Base-by-base conservation (phyloP, 2,329 filamentous ascomycete species). In the Fonsecaea pugnacius region DNA sequence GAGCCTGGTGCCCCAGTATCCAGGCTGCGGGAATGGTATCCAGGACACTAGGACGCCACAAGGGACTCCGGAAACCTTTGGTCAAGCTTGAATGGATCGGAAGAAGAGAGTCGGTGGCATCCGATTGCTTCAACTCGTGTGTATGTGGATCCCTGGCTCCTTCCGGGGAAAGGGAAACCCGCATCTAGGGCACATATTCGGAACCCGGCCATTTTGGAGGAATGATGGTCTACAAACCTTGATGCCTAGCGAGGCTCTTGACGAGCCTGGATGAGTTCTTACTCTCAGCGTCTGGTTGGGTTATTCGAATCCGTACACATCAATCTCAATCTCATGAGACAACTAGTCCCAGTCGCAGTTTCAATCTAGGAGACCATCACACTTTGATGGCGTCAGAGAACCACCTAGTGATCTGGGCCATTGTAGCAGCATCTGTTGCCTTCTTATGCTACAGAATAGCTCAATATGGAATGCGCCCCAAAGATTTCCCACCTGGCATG, bases 401-500 rank as follows among this genome's bases (percentile, higher is more conserved):
- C 52, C 21, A 35, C 36, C 3, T 4, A 18, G 14, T 33, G 27
- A 27, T 55, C 27, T 51, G 46, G 46, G 46, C 46, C 18, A 4
- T 51, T 5, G 18, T 51, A 24, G 46, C 18, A 21, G 16, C 46
- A 27, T 27, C 52, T 38, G 27, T 38, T 35, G 30, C 2, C 52
- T 6, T 55, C 21, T 7, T 55, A 33, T 35, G 30, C 18, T 55
- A 55, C 27, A 55, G 9, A 38, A 33, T 55, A 4, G 12, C 52
- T 55, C 30, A 12, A 38, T 35, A 35, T 55, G 54, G 54, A 46
- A 58, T 58, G 54, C 32, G 54, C 4, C 54, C 35, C 4, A 43
- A 38, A 18, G 54, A 35, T 12, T 58, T 58, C 24, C 54, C 54
- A 24, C 54, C 54, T 27, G 54, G 54, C 33, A 58, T 16, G 54